Conservation (phyloP, 768 basidiomycete species). For the Crepidotus variabilis region DNA sequence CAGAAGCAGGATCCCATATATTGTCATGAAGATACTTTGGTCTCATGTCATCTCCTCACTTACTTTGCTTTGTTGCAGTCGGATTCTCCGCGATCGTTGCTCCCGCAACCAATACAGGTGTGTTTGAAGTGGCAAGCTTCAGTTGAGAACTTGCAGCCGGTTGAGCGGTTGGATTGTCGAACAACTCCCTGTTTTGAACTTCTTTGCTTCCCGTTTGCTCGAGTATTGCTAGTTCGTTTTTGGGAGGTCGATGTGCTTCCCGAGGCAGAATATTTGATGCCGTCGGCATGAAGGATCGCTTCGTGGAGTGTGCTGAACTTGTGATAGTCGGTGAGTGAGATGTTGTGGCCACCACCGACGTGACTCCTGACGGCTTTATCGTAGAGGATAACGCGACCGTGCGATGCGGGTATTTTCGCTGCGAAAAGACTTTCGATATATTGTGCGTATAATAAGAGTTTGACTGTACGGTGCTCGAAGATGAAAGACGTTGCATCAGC, state of each 20-base stretch:
- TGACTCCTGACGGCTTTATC: constrained; percentile 11
- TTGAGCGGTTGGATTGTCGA: neutral
- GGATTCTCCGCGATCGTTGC: neutral
- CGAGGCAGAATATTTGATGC: constrained; percentile 21
- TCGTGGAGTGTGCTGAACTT: neutral
- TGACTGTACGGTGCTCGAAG: constrained; percentile 19
- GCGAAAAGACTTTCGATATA: constrained; percentile 7
- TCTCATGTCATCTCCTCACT: neutral
- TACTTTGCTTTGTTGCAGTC: neutral
- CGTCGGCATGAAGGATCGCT: constrained; percentile 9
- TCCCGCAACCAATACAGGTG: constrained; percentile 13
- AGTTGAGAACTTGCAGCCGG: constrained; percentile 20
- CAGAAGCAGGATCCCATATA: constrained; percentile 6
- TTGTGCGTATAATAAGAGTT: constrained; percentile 10
- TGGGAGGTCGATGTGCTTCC: constrained; percentile 15
- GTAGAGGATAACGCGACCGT: constrained; percentile 10
- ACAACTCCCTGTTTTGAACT: neutral
- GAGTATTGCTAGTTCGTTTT: constrained; percentile 5
- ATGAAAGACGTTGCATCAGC: constrained; percentile 16
- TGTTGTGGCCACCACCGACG: constrained; percentile 12
- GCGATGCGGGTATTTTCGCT: constrained; percentile 1
- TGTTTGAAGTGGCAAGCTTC: constrained; percentile 16
- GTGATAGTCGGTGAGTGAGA: constrained; percentile 9
- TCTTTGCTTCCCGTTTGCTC: neutral
- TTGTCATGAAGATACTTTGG: constrained; percentile 13